These are phyloP conservation scores for Mayamaea pseudoterrestris DNA, from an alignment of 108 stramenopile species.

Conservation along the genomic window DNA sequence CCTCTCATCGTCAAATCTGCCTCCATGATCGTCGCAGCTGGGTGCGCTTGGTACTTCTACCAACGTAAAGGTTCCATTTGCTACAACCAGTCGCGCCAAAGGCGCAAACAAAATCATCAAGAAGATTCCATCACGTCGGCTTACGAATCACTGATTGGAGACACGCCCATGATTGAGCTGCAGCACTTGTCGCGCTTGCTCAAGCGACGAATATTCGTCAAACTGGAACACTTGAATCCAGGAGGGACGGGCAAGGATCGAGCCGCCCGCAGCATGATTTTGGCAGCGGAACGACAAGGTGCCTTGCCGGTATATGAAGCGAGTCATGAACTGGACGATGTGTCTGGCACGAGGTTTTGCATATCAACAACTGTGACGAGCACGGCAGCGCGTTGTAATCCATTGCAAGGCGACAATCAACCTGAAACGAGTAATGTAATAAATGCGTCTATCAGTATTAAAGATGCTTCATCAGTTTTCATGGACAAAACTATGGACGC, in stretches of 20 bases:
- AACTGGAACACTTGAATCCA: conserved; percentile 78
- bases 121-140: conserved; percentile 10
- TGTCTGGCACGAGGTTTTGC: too few species aligned
- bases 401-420: too few species aligned
- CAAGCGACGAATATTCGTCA: conserved; percentile 46
- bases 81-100: too few species aligned
- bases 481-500: conserved; percentile 7
- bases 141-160: conserved; percentile 30
- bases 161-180: conserved; percentile 28
- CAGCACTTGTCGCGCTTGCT: conserved; percentile 15
- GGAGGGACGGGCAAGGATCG: conserved; percentile 93
- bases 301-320: conserved; percentile 24
- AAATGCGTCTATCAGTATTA: too few species aligned
- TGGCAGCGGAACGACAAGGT: conserved; percentile 46
- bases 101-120: neutral
- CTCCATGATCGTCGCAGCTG: too few species aligned
- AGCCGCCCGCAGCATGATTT: conserved; percentile 78
- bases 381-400: too few species aligned
- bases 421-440: too few species aligned
- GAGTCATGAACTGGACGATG: neutral
- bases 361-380: too few species aligned
- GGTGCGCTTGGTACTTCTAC: too few species aligned
- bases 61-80: too few species aligned
- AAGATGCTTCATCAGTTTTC: too few species aligned
- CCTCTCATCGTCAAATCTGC: too few species aligned